Evolutionary conservation across 2,329 filamentous ascomycete genomes (phyloP).

Genomic region (Neodidymelliopsis sp.): DNA sequence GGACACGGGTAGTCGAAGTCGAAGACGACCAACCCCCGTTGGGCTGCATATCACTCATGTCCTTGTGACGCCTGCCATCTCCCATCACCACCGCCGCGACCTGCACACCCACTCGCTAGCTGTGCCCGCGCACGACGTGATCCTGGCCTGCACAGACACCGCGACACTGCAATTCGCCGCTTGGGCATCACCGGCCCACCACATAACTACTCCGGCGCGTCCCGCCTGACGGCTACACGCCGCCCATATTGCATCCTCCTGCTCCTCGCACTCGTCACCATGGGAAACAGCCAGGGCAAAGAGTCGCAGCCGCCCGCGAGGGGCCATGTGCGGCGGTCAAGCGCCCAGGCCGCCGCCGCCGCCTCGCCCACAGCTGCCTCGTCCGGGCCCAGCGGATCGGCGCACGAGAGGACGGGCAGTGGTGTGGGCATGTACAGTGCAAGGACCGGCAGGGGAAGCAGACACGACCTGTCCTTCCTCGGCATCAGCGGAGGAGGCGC

Average conservation of each 20-base stretch:
- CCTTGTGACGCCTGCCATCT: constrained; percentile 49
- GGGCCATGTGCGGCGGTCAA: constrained; percentile 44
- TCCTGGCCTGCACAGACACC: constrained; percentile 24
- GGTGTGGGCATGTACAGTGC: constrained; percentile 52
- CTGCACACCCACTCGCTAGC: constrained; percentile 21
- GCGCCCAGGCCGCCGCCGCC: constrained; percentile 42
- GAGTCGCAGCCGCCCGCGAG: constrained; percentile 52
- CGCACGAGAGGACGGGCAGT: constrained; percentile 41
- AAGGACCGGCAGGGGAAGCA: constrained; percentile 60
- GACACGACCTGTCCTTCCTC: constrained; percentile 67
- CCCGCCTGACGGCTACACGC: constrained; percentile 19
- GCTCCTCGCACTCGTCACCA: constrained; percentile 23
- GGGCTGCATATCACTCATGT: constrained; percentile 42
- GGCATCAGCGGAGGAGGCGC: constrained; percentile 61
- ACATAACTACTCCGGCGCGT: constrained; percentile 29
- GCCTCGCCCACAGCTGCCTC: constrained; percentile 35
- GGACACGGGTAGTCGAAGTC: too few species aligned
- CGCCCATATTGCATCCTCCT: constrained; percentile 12
- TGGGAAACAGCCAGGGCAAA: constrained; percentile 60
- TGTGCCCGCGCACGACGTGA: constrained; percentile 18
- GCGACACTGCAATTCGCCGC: constrained; percentile 10
- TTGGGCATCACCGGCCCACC: constrained; percentile 28
- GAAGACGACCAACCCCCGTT: constrained; percentile 22
- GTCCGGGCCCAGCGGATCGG: constrained; percentile 31
- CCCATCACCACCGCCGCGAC: constrained; percentile 20